Evolutionary conservation across 257 asterid species (phyloP).

Genomic region (Jacaranda mimosifolia): DNA sequence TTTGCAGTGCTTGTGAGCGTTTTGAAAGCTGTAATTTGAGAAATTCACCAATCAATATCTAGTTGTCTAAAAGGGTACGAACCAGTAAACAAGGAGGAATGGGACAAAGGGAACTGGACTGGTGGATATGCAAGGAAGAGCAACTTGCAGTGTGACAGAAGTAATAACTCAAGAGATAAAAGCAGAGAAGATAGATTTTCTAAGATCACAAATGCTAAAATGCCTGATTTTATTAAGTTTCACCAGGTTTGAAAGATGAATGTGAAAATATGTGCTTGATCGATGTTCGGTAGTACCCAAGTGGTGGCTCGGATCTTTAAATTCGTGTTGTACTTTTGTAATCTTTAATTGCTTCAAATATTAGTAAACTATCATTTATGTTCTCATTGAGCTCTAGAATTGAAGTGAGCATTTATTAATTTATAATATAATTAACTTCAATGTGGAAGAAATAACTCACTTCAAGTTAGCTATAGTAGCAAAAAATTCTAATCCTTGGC

Average conservation of each 20-base stretch:
- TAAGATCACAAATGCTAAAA: constrained; percentile 37
- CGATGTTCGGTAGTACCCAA: constrained; percentile 37
- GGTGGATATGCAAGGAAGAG: constrained; percentile 53
- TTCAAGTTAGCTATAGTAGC: no score
- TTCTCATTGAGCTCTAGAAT: no score
- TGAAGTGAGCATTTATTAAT: no score
- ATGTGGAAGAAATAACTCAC: no score
- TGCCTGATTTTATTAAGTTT: constrained; percentile 44
- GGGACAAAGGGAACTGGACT: constrained; percentile 56
- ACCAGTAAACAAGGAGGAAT: constrained; percentile 45
- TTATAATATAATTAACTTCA: no score
- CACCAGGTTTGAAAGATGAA: not conserved
- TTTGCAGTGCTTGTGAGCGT: constrained; percentile 50
- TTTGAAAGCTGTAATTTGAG: constrained; percentile 43
- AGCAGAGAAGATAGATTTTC: constrained; percentile 44
- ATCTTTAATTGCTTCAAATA: no score
- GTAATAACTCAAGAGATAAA: constrained; percentile 20
- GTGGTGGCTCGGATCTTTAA: constrained; percentile 39
- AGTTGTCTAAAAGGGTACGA: constrained; percentile 48
- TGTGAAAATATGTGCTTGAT: constrained; percentile 41
- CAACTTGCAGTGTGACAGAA: constrained; percentile 36
- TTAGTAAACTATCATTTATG: no score
- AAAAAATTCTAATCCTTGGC: no score
- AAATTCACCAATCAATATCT: constrained; percentile 36
- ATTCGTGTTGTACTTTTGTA: constrained; percentile 29